Conservation (phyloP, 2,329 filamentous ascomycete genomes). For the Cryphonectria japonica region DNA sequence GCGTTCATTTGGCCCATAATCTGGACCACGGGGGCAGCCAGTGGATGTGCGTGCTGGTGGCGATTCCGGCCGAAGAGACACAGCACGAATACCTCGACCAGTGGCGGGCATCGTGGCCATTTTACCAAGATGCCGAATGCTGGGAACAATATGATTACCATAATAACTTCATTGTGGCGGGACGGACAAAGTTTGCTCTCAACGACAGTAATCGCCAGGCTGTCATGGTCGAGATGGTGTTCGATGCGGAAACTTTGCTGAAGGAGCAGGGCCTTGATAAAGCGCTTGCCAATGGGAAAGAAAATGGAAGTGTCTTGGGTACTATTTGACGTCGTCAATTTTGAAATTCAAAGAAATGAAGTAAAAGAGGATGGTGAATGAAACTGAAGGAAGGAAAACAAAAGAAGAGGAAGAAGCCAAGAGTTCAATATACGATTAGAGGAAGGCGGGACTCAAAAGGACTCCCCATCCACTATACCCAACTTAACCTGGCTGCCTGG, state of each 20-base stretch:
- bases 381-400: neutral
- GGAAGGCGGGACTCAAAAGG: too few relatives aligned
- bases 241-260: conserved; percentile 27
- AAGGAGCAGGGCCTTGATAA: conserved; percentile 12
- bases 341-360: neutral
- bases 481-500: too few relatives aligned
- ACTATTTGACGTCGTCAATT: neutral
- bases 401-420: too few relatives aligned
- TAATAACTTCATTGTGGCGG: conserved; percentile 26
- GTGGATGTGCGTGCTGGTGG: conserved; percentile 24
- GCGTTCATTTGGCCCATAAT: conserved; percentile 23
- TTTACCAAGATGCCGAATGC: neutral
- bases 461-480: too few relatives aligned
- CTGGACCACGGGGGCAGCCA: conserved; percentile 3
- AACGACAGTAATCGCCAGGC: conserved; percentile 16
- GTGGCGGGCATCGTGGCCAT: conserved; percentile 15
- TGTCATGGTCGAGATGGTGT: conserved; percentile 31
- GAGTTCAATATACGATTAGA: too few relatives aligned
- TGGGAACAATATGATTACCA: conserved; percentile 24
- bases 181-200: conserved; percentile 25
- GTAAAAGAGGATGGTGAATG: neutral
- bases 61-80: neutral
- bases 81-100: conserved; percentile 6
- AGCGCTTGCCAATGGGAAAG: neutral
- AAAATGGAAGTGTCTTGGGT: neutral